Base-by-base conservation (phyloP, 2,329 filamentous ascomycete species). In the Raffaelea ambrosiae region DNA sequence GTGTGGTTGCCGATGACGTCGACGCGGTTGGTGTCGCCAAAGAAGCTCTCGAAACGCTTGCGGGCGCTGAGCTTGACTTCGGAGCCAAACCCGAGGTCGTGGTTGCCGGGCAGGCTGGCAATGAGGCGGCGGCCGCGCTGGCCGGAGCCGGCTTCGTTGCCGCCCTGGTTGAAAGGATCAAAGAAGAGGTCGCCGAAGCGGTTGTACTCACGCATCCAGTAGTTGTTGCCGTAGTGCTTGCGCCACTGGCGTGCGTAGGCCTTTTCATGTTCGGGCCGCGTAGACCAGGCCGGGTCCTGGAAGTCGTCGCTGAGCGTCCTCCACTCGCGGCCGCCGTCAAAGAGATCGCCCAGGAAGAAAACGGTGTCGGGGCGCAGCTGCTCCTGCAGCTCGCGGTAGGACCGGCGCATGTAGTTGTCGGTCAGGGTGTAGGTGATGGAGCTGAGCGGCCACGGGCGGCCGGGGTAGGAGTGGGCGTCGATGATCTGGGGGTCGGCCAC, bases 311-410 rank as follows among this genome's bases (percentile, higher is more conserved):
- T 72, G 3, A 66, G 69, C 13, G 90, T 91, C 55, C 83, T 85
- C 93, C 93, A 98, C 70, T 98, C 93, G 55, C 93, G 79, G 9
- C 93, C 93, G 4, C 93, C 93, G 61, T 98, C 93, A 59, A 98
- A 96, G 1, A 98, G 70, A 61, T 98, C 93, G 8, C 93, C 93
- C 0, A 98, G 71, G 61, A 98, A 97, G 61, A 96, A 79, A 1
- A 95, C 72, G 16, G 86, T 90, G 61, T 96, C 88, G 0, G 93
- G 93, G n/a, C 79, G 77, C 14, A 97, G 72, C 18, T 79, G 69
- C 18, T 76, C 69, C 59, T 95, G 88, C 49, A 97, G 75, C 46
- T 83, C 76, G n/a, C 73, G 77, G 63, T 94, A 97, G 9, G 86
- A 83, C 39, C 90, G 81, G 38, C 83, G 81, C 54, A 98, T 77